These are phyloP conservation scores for Elsinoe ampelina DNA, from an alignment of 2,329 filamentous ascomycete genomes.

Conservation along the genomic window DNA sequence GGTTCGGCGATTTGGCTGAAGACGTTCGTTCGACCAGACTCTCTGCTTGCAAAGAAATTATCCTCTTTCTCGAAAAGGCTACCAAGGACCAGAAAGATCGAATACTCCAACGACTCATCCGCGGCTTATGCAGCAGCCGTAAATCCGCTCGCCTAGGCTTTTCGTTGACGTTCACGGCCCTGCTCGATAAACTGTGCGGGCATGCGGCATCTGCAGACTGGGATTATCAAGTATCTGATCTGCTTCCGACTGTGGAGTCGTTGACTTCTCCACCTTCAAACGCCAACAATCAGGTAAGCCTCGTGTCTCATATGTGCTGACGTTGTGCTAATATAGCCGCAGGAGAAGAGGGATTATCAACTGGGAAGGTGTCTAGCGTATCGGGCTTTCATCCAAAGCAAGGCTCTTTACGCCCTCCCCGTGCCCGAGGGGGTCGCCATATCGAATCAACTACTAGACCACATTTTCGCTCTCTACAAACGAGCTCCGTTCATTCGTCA, in stretches of 20 bases:
- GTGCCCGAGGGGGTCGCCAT: background rate
- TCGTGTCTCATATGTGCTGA: background rate
- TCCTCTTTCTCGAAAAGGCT: constrained; percentile 33
- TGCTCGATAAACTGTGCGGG: constrained; percentile 42
- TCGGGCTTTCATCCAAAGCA: constrained; percentile 74
- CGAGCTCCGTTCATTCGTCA: constrained; percentile 85
- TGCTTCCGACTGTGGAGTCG: constrained; percentile 33
- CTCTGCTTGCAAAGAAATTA: constrained; percentile 37
- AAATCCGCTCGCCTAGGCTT: constrained; percentile 86
- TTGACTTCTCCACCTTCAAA: constrained; percentile 6
- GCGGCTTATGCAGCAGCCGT: constrained; percentile 78
- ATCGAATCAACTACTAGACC: constrained; percentile 52
- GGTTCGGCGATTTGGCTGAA: constrained; percentile 40
- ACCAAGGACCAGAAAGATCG: constrained; percentile 31
- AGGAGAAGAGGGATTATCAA: constrained; percentile 78
- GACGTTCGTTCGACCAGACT: constrained; percentile 36
- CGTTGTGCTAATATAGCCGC: constrained; percentile 27
- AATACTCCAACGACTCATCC: constrained; percentile 52
- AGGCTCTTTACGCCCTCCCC: constrained; percentile 46
- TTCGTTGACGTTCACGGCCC: constrained; percentile 14
- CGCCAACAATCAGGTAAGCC: constrained; percentile 35
- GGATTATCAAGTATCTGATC: constrained; percentile 43
- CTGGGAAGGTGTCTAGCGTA: constrained; percentile 82
- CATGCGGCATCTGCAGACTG: constrained; percentile 22
- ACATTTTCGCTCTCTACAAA: constrained; percentile 63